Evolutionary conservation across 2,329 filamentous ascomycete species (phyloP).

Genomic region (Fonsecaea erecta): DNA sequence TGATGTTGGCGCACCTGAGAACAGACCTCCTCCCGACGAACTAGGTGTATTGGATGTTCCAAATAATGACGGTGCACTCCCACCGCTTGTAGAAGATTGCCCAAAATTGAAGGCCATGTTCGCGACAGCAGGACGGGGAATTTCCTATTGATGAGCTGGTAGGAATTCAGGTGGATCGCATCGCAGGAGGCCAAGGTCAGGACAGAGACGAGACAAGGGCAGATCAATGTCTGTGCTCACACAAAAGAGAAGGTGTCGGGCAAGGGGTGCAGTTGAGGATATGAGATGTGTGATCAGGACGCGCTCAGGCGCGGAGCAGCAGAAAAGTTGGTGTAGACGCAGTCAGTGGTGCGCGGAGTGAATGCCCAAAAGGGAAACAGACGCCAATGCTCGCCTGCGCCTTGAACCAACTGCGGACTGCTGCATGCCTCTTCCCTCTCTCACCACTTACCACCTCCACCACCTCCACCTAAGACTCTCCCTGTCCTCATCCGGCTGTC

Average conservation of each 20-base stretch:
- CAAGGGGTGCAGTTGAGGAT: neutral
- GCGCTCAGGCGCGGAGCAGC: conserved; percentile 12
- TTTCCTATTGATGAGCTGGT: neutral
- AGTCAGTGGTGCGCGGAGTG: neutral
- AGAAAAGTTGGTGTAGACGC: conserved; percentile 11
- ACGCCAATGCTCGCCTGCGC: conserved; percentile 2
- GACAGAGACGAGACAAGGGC: neutral
- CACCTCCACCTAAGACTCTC: neutral
- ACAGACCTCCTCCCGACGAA: conserved; percentile 23
- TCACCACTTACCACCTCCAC: neutral
- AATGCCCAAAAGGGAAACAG: conserved; percentile 4
- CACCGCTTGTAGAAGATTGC: conserved; percentile 22
- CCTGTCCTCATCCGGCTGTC: neutral
- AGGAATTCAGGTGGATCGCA: conserved; percentile 20
- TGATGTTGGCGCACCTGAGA: conserved; percentile 29
- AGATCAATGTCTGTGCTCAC: conserved; percentile 1
- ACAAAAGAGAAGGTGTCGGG: neutral
- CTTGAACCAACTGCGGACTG: neutral
- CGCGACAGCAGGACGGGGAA: conserved; percentile 37
- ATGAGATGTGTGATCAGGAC: conserved; percentile 32
- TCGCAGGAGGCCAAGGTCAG: conserved; percentile 8
- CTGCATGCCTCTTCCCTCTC: neutral
- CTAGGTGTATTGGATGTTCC: conserved; percentile 29
- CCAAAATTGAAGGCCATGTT: conserved; percentile 31
- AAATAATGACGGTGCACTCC: conserved; percentile 30